These are phyloP conservation scores for Fraxinus anomala DNA, from an alignment of 257 asterid species.

Conservation along the genomic window DNA sequence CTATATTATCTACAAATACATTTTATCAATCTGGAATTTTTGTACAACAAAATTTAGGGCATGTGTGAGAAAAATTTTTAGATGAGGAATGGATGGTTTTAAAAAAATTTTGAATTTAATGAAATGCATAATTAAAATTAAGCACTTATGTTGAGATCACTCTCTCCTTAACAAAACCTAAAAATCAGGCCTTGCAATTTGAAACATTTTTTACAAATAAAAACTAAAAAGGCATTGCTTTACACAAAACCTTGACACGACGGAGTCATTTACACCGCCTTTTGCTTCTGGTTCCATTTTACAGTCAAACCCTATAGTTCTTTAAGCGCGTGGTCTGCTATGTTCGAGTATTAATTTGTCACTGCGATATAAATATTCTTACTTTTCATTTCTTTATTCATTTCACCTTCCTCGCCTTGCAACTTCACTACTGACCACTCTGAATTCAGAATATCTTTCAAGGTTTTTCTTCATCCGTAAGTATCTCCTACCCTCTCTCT, in stretches of 20 bases:
- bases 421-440: not conserved
- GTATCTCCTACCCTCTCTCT: not conserved
- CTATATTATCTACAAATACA: no score
- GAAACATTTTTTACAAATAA: no score
- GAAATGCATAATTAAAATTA: no score
- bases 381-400: not conserved
- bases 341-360: not conserved
- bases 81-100: no score
- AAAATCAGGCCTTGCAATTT: no score
- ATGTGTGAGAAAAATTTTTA: no score
- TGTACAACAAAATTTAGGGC: no score
- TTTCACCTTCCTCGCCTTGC: not conserved
- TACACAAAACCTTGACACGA: not conserved
- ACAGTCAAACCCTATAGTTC: not conserved
- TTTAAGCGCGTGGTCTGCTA: not conserved
- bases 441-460: conserved; percentile 6
- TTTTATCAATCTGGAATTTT: no score
- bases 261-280: not conserved
- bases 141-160: no score
- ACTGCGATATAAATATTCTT: not conserved
- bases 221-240: not conserved
- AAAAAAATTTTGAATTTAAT: no score
- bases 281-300: not conserved
- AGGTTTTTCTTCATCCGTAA: not conserved
- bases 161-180: no score